Evolutionary conservation across 2,329 filamentous ascomycete species (phyloP).

Genomic region (Apiospora hydei): DNA sequence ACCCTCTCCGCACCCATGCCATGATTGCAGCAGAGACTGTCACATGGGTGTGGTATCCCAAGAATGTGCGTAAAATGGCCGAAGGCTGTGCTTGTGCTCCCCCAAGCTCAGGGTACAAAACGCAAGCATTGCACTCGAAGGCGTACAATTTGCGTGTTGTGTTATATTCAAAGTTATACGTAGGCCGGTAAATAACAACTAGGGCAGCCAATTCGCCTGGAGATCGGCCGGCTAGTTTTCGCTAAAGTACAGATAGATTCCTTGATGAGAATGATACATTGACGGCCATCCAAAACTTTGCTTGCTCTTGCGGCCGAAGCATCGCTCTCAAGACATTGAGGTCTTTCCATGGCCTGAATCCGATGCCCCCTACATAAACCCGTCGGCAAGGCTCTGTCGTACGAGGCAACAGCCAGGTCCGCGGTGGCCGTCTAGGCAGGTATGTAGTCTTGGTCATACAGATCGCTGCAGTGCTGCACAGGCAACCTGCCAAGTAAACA

Average conservation of each 20-base stretch:
- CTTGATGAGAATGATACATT: not conserved
- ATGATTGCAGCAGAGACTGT: not conserved
- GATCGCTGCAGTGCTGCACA: conserved; percentile 10
- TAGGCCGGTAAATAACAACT: not conserved
- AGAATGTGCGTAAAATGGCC: conserved; percentile 21
- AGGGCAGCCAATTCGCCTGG: not conserved
- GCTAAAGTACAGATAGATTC: not conserved
- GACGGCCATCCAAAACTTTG: not conserved
- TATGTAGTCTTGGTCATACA: conserved; percentile 5
- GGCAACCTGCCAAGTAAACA: conserved; percentile 4
- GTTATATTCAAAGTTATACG: not conserved
- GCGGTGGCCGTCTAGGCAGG: not conserved
- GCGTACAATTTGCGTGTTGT: not conserved
- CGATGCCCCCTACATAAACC: not conserved
- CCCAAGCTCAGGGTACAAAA: not conserved
- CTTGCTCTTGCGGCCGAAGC: conserved; percentile 21
- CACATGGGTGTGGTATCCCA: not conserved
- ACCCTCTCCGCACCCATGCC: not conserved
- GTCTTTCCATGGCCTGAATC: conserved; percentile 6
- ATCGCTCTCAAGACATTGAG: conserved; percentile 12
- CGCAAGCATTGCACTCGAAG: not conserved
- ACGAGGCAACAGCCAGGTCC: not conserved
- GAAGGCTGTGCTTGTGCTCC: conserved; percentile 17
- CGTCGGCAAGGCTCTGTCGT: not conserved
- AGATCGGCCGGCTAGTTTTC: not conserved